Evolutionary conservation across 225 moss, liverwort and hornwort genomes (phyloP).

Genomic region (Thuidium tamariscinum): DNA sequence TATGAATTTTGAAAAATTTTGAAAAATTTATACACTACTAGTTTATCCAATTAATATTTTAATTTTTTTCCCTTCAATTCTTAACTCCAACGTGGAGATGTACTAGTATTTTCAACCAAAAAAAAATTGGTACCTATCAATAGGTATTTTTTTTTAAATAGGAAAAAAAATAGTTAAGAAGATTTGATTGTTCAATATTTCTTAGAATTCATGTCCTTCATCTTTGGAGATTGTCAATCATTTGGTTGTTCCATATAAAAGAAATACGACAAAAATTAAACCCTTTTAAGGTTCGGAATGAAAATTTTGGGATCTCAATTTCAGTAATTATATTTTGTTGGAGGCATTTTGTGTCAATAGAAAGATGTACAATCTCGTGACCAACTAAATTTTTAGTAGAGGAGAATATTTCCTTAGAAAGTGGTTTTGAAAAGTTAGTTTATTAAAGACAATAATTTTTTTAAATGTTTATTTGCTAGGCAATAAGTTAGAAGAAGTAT

Average conservation of each 20-base stretch:
- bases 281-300: not conserved
- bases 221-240: not conserved
- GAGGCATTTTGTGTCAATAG: not conserved
- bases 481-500: too few relatives aligned
- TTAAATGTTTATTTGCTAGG: too few relatives aligned
- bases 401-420: too few relatives aligned
- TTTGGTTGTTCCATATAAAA: not conserved
- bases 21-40: too few relatives aligned
- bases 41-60: too few relatives aligned
- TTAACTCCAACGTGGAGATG: not conserved
- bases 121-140: not conserved
- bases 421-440: too few relatives aligned
- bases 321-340: not conserved
- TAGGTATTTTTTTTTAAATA: too few relatives aligned
- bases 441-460: too few relatives aligned
- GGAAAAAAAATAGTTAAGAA: not conserved
- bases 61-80: too few relatives aligned
- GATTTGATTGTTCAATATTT: not conserved
- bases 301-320: not conserved
- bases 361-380: not conserved
- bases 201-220: not conserved
- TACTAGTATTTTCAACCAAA: not conserved
- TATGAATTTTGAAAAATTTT: too few relatives aligned
- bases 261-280: not conserved
- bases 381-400: too few relatives aligned